phyloP scores from a whole-genome alignment of 2,329 filamentous ascomycete species.

The Chrysoporthe cubensis region DNA sequence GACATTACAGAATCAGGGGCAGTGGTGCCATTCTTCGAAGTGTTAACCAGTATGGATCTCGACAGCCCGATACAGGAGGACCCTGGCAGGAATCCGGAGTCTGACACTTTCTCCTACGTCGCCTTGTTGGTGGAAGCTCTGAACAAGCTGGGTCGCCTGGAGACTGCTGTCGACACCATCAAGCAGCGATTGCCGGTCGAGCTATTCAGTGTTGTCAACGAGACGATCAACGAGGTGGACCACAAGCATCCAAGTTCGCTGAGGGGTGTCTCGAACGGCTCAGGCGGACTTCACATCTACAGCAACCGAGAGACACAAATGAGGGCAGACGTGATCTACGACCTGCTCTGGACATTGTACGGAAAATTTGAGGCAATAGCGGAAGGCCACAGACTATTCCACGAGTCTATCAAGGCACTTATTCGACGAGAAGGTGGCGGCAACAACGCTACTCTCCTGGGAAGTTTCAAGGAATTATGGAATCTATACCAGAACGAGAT shows the following conservation, averaged over 20 bases:
- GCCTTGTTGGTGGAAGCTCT: constrained; percentile 84
- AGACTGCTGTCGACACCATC: constrained; percentile 84
- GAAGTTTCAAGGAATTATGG: constrained; percentile 96
- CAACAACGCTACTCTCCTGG: constrained; percentile 69
- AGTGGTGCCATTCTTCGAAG: constrained; percentile 59
- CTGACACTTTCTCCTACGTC: constrained; percentile 94
- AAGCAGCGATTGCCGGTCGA: constrained; percentile 94
- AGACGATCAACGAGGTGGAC: constrained; percentile 92
- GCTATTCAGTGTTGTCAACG: constrained; percentile 89
- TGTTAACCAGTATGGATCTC: constrained; percentile 65
- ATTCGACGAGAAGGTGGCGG: constrained; percentile 76
- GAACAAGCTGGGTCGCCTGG: constrained; percentile 85
- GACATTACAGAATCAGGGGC: constrained; percentile 50
- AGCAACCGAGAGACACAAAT: constrained; percentile 74
- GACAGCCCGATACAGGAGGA: constrained; percentile 75
- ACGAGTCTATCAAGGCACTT: constrained; percentile 88
- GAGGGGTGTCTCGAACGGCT: constrained; percentile 57
- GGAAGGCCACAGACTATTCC: constrained; percentile 90
- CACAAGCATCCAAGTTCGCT: constrained; percentile 87
- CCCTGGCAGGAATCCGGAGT: constrained; percentile 88
- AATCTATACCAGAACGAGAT: constrained; percentile 98
- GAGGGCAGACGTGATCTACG: constrained; percentile 83
- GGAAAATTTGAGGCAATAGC: constrained; percentile 97
- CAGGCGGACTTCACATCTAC: constrained; percentile 64
- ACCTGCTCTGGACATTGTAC: constrained; percentile 89